A percentile compares a stretch with the other conserved stretches of the same genome.
Conservation (phyloP, 2,329 filamentous ascomycete species). For the Sarocladiaceae sp. region DNA sequence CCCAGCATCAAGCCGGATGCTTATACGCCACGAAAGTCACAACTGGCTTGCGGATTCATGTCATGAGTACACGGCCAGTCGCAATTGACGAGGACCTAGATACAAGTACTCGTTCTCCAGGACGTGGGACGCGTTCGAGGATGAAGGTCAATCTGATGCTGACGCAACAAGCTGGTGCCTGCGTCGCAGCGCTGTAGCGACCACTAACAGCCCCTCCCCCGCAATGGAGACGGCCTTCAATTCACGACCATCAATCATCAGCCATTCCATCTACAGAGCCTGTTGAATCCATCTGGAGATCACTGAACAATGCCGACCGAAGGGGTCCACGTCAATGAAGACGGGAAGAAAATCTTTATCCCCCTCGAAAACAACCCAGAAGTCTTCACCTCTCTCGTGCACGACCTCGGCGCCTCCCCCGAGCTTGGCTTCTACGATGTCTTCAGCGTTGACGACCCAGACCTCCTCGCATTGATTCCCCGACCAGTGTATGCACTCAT, state of each 20-base stretch:
- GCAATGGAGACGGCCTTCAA: constrained; percentile 11
- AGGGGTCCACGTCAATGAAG: constrained; percentile 22
- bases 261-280: constrained; percentile 1
- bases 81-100: no score
- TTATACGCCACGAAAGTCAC: no score
- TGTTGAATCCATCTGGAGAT: background rate
- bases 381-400: constrained; percentile 67
- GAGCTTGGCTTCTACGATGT: constrained; percentile 73
- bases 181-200: no score
- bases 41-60: no score
- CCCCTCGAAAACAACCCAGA: constrained; percentile 61
- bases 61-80: no score
- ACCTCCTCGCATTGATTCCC: constrained; percentile 64
- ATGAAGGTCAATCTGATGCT: no score
- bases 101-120: no score
- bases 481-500: constrained; percentile 72
- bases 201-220: background rate
- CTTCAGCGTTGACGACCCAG: constrained; percentile 70
- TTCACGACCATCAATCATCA: constrained; percentile 21
- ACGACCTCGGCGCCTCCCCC: constrained; percentile 63
- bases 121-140: no score
- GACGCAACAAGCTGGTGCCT: no score
- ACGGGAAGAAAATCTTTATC: constrained; percentile 29
- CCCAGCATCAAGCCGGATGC: no score
- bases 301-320: constrained; percentile 21